A percentile compares a stretch with the other conserved stretches of the same genome.
Evolutionary conservation across 305 asterid species (phyloP).

Genomic region (Fraxinus velutina): DNA sequence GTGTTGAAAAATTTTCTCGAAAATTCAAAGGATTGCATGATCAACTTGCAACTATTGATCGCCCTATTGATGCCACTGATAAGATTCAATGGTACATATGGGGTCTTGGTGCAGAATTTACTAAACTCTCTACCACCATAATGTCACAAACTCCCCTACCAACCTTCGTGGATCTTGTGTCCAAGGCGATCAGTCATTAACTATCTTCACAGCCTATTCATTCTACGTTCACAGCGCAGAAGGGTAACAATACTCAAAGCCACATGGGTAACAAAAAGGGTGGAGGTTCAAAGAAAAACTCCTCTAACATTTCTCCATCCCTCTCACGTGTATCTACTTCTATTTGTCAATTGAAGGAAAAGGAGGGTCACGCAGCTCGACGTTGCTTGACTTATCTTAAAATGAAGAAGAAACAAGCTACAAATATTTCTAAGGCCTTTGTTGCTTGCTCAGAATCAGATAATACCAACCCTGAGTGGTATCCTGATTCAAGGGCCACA

Average conservation of each 20-base stretch:
- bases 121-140: neutral
- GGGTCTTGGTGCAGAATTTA: neutral
- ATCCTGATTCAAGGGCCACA: neutral
- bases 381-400: neutral
- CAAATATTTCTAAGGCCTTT: neutral
- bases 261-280: neutral
- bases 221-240: neutral
- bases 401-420: neutral
- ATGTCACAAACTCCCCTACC: neutral
- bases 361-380: neutral
- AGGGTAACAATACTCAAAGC: neutral
- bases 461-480: neutral
- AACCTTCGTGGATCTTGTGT: neutral
- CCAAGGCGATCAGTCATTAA: neutral
- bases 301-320: neutral
- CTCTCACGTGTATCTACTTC: neutral
- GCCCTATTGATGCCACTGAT: neutral
- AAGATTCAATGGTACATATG: neutral
- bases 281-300: neutral
- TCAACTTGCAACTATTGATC: neutral
- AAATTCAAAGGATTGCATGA: neutral
- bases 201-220: neutral
- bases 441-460: neutral
- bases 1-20: neutral
- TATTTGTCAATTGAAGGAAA: neutral